phyloP scores from a whole-genome alignment of 1,139 yeast genomes.

The Candida gigantensis region DNA sequence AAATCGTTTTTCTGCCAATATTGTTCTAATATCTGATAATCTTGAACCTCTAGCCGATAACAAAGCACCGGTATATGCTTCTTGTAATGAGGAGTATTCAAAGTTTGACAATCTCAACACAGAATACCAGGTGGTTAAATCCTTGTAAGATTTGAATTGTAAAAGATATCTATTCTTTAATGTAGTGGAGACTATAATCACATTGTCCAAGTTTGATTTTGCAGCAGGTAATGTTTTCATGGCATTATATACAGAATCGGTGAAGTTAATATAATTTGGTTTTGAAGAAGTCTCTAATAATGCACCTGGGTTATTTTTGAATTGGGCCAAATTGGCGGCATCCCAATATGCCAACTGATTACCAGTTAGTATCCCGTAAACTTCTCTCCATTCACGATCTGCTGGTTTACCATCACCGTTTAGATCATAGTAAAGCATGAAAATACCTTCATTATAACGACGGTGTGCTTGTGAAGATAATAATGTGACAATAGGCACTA shows the following conservation, averaged over 20 bases:
- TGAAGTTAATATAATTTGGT: constrained; percentile 88
- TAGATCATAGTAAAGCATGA: constrained; percentile 70
- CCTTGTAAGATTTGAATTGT: constrained; percentile 65
- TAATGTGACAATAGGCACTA: constrained; percentile 73
- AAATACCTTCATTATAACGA: constrained; percentile 71
- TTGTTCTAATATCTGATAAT: constrained; percentile 80
- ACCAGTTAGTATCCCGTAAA: constrained; percentile 87
- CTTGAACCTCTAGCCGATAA: constrained; percentile 85
- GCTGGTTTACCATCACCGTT: constrained; percentile 84
- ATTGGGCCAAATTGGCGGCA: constrained; percentile 69
- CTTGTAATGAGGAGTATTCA: constrained; percentile 82
- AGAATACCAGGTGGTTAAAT: constrained; percentile 69
- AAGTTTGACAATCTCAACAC: constrained; percentile 78
- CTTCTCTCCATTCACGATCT: constrained; percentile 87
- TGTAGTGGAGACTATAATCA: constrained; percentile 86
- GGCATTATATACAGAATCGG: constrained; percentile 87
- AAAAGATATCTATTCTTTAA: constrained; percentile 81
- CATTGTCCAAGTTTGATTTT: constrained; percentile 67
- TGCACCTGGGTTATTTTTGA: constrained; percentile 49
- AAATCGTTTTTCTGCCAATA: constrained; percentile 81
- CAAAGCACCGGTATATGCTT: constrained; percentile 93
- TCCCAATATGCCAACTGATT: constrained; percentile 93
- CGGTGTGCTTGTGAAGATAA: constrained; percentile 73
- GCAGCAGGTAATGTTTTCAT: constrained; percentile 62
- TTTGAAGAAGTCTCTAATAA: constrained; percentile 58